Conservation (phyloP, 257 asterid genomes). For the Primulina eburnea region DNA sequence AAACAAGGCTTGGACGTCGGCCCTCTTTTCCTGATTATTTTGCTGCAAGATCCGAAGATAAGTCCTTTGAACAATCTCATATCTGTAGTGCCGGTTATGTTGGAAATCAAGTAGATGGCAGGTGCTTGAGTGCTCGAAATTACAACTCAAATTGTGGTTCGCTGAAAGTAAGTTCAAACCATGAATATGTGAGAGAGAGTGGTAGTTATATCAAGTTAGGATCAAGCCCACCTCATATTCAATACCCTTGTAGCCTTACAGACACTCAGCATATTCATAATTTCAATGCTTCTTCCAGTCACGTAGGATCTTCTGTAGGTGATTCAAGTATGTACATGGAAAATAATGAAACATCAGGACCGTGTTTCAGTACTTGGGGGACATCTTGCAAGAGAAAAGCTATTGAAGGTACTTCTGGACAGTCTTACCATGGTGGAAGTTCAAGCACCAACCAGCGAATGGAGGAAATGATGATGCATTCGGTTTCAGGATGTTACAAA, state of each 20-base stretch:
- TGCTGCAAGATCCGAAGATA: constrained; percentile 38
- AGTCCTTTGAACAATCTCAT: constrained; percentile 48
- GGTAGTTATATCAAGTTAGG: constrained; percentile 31
- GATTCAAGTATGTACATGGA: constrained; percentile 39
- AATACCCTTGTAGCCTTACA: constrained; percentile 34
- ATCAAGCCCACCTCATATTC: constrained; percentile 29
- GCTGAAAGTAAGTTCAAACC: constrained; percentile 30
- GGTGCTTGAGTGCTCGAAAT: constrained; percentile 32
- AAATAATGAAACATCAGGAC: constrained; percentile 42
- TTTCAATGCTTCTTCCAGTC: constrained; percentile 38
- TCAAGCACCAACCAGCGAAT: constrained; percentile 49
- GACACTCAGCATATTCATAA: constrained; percentile 38
- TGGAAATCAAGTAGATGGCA: constrained; percentile 27
- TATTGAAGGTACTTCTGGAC: constrained; percentile 73
- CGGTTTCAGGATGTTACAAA: constrained; percentile 36
- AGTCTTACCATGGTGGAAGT: constrained; percentile 53
- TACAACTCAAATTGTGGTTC: constrained; percentile 30
- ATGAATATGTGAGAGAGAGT: constrained; percentile 28
- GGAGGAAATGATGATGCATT: constrained; percentile 39
- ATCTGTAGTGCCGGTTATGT: constrained; percentile 26
- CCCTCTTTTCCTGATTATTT: constrained; percentile 39
- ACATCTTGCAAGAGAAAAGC: constrained; percentile 81
- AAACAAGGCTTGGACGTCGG: constrained; percentile 48
- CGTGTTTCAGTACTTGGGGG: constrained; percentile 63
- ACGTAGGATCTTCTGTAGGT: constrained; percentile 40